These are phyloP conservation scores for Rhexocercosporidium sp. DNA, from an alignment of 2,329 filamentous ascomycete genomes.

Conservation along the genomic window DNA sequence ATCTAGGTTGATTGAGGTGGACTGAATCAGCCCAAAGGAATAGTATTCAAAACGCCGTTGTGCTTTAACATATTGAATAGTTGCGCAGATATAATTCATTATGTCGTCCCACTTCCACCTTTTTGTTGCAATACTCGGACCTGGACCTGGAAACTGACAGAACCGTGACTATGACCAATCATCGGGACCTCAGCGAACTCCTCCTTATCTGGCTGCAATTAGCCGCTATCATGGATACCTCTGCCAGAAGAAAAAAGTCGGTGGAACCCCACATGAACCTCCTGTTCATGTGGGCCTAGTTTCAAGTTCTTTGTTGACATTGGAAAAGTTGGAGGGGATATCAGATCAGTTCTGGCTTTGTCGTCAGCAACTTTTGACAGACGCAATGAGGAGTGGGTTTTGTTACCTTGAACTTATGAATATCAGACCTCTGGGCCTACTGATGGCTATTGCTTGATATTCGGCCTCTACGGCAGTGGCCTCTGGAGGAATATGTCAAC, in stretches of 20 bases:
- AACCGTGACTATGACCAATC: not conserved
- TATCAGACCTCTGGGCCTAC: no score
- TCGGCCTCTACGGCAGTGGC: not conserved
- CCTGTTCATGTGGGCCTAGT: not conserved
- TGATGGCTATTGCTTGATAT: not conserved
- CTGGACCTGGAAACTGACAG: no score
- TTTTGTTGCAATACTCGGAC: no score
- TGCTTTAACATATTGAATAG: no score
- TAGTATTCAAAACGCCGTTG: not conserved
- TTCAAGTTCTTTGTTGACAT: not conserved
- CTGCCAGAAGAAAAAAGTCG: not conserved
- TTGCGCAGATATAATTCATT: no score
- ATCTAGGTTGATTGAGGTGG: no score
- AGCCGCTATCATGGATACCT: not conserved
- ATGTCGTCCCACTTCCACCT: no score
- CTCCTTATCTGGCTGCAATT: not conserved
- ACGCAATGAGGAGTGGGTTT: no score
- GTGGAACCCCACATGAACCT: not conserved
- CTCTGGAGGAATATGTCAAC: not conserved
- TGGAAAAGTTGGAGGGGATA: not conserved
- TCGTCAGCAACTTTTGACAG: no score
- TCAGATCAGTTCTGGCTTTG: not conserved
- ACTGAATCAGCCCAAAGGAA: no score
- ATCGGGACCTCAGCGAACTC: not conserved
- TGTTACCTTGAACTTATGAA: no score